These are phyloP conservation scores for Rhododendron ovatum DNA, from an alignment of 148 eudicot genomes.

Conservation along the genomic window DNA sequence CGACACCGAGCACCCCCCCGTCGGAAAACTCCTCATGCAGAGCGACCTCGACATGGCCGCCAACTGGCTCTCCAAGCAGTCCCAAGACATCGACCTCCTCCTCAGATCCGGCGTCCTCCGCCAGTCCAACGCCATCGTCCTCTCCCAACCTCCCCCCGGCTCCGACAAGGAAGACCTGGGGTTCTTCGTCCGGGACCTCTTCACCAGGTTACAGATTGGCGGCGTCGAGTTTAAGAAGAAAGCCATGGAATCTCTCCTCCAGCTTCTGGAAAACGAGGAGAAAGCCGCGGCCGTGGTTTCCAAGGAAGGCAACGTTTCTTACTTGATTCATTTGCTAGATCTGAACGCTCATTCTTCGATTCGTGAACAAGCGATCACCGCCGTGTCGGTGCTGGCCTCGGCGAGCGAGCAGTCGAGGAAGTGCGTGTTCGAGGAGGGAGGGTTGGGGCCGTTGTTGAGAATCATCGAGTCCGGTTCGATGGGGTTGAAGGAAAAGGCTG, in stretches of 20 bases:
- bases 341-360: conserved; percentile 11
- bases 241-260: conserved; percentile 45
- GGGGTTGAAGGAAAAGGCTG: conserved; percentile 43
- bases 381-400: conserved; percentile 33
- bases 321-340: conserved; percentile 42
- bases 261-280: conserved; percentile 33
- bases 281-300: conserved; percentile 32
- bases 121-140: conserved; percentile 55
- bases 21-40: conserved; percentile 56
- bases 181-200: conserved; percentile 48
- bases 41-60: conserved; percentile 67
- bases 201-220: conserved; percentile 57
- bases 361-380: conserved; percentile 42
- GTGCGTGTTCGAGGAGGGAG: conserved; percentile 59
- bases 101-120: conserved; percentile 55
- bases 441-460: conserved; percentile 47
- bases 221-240: conserved; percentile 51
- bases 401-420: conserved; percentile 41
- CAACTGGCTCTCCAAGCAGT: conserved; percentile 42
- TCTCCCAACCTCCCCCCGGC: conserved; percentile 37
- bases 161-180: conserved; percentile 42
- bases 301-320: conserved; percentile 38
- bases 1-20: conserved; percentile 6
- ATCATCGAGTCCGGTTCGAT: conserved; percentile 41
- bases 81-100: conserved; percentile 42